phyloP scores from a whole-genome alignment of 257 asterid genomes.

The Linderniella brevidens region DNA sequence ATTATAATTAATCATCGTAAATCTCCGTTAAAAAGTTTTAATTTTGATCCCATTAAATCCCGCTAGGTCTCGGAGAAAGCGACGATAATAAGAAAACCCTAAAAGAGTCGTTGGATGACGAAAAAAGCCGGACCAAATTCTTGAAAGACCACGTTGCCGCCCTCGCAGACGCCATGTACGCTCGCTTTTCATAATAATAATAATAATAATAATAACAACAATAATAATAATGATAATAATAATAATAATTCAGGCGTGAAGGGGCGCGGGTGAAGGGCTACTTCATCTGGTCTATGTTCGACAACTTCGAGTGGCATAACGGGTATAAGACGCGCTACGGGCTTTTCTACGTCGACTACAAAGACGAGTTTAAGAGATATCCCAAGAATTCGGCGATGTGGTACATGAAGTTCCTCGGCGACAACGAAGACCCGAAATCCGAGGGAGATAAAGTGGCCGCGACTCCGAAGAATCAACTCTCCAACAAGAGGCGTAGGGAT shows the following conservation, averaged over 20 bases:
- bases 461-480: too few species aligned
- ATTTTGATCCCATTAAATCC: background rate
- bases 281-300: conserved; percentile 17
- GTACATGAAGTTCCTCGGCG: conserved; percentile 10
- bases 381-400: conserved; percentile 17
- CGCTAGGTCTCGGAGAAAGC: background rate
- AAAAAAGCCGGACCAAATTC: too few species aligned
- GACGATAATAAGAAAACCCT: too few species aligned
- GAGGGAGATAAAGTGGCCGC: too few species aligned
- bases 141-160: too few species aligned
- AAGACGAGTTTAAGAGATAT: conserved; percentile 12
- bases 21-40: background rate
- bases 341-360: conserved; percentile 17
- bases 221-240: background rate
- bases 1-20: background rate
- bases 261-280: conserved; percentile 13
- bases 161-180: too few species aligned
- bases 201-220: too few species aligned
- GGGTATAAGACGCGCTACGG: conserved; percentile 23
- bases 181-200: too few species aligned
- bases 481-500: too few species aligned
- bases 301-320: conserved; percentile 21
- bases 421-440: background rate
- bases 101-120: too few species aligned
- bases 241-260: background rate